Evolutionary conservation across 2,329 filamentous ascomycete genomes (phyloP).

Genomic region (Ophiostoma tasmaniense): DNA sequence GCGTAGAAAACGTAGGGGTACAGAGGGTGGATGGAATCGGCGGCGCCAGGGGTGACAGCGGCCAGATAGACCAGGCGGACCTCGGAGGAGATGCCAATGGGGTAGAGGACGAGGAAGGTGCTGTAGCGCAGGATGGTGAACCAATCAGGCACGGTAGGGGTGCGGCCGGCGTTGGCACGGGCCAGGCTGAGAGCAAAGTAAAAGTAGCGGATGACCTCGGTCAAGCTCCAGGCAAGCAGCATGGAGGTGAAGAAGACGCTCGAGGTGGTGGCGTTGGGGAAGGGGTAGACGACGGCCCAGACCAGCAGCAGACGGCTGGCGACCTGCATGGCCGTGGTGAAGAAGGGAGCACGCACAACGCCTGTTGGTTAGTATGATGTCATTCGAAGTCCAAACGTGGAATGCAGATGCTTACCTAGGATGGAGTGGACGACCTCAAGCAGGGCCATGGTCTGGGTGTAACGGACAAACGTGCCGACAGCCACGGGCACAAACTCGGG

Average conservation of each 20-base stretch:
- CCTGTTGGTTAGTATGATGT: slow-evolving; percentile 40
- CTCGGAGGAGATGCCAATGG: slow-evolving; percentile 83
- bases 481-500: slow-evolving; percentile 51
- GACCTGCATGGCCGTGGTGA: slow-evolving; percentile 87
- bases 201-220: slow-evolving; percentile 86
- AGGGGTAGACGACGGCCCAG: slow-evolving; percentile 71
- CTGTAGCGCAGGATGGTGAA: slow-evolving; percentile 84
- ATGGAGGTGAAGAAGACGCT: slow-evolving; percentile 62
- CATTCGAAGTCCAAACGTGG: too few relatives aligned
- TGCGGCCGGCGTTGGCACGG: slow-evolving; percentile 38
- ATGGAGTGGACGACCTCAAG: slow-evolving; percentile 79
- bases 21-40: slow-evolving; percentile 37
- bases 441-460: slow-evolving; percentile 74
- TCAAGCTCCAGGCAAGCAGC: slow-evolving; percentile 80
- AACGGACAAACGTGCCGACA: slow-evolving; percentile 60
- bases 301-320: slow-evolving; percentile 79
- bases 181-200: slow-evolving; percentile 75
- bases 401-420: slow-evolving; percentile 50
- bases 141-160: slow-evolving; percentile 27
- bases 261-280: slow-evolving; percentile 53
- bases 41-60: slow-evolving; percentile 48
- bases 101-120: slow-evolving; percentile 88
- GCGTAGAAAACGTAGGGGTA: slow-evolving; percentile 36
- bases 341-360: slow-evolving; percentile 73
- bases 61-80: slow-evolving; percentile 69